Evolutionary conservation across 345 rosid genomes (phyloP).

Genomic region (Populus alba): DNA sequence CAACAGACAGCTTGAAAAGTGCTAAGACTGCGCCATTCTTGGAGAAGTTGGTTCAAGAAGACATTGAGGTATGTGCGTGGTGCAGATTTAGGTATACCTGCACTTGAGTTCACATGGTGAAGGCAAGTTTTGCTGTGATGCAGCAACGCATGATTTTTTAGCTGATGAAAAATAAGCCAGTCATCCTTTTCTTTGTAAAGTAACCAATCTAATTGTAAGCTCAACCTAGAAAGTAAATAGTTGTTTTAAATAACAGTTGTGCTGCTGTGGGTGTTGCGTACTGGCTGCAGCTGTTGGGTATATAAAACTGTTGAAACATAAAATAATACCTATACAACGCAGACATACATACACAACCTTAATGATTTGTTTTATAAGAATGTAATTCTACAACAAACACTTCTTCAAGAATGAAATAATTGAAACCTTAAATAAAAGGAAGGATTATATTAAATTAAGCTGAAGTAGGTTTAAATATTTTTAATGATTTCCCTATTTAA

Average conservation of each 20-base stretch:
- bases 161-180: background rate
- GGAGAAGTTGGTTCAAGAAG: slow-evolving; percentile 90
- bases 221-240: too few relatives aligned
- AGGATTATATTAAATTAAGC: background rate
- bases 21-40: slow-evolving; percentile 92
- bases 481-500: background rate
- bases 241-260: too few relatives aligned
- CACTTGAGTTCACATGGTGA: background rate
- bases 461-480: background rate
- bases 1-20: slow-evolving; percentile 90
- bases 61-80: slow-evolving; percentile 61
- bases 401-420: background rate
- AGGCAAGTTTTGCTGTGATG: background rate
- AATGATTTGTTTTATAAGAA: background rate
- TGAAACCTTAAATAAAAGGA: background rate
- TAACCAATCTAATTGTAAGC: too few relatives aligned
- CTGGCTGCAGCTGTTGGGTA: background rate
- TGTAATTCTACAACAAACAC: background rate
- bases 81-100: background rate
- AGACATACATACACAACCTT: background rate
- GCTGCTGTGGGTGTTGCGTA: too few relatives aligned
- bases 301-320: background rate
- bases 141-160: too few relatives aligned
- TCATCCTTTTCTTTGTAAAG: background rate
- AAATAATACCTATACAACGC: background rate